phyloP scores from a whole-genome alignment of 805 yeast species.

The Starmerella stellata region DNA sequence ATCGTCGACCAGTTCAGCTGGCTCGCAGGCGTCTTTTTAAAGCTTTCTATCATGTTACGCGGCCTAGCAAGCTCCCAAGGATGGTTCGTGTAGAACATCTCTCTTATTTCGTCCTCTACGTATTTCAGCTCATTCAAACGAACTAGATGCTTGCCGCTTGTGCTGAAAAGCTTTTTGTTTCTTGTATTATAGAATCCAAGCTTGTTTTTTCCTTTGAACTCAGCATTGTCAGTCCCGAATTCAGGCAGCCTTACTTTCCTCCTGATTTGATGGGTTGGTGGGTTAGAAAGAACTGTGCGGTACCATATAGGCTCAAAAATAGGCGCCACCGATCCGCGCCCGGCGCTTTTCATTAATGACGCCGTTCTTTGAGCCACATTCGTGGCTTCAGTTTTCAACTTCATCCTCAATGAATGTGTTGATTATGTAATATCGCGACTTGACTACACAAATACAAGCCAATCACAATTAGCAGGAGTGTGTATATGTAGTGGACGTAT shows the following conservation, averaged over 20 bases:
- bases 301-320: conserved; percentile 73
- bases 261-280: conserved; percentile 52
- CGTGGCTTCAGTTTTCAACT: conserved; percentile 58
- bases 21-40: not conserved
- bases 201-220: conserved; percentile 9
- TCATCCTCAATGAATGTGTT: no score
- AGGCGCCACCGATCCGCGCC: conserved; percentile 21
- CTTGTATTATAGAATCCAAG: conserved; percentile 31
- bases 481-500: no score
- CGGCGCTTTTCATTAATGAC: conserved; percentile 48
- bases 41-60: conserved; percentile 57
- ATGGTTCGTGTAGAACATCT: conserved; percentile 72
- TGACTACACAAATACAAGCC: no score
- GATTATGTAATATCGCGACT: no score
- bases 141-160: conserved; percentile 26
- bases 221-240: conserved; percentile 4
- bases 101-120: conserved; percentile 66
- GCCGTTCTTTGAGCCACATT: conserved; percentile 68
- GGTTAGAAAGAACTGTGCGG: conserved; percentile 62
- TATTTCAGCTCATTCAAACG: conserved; percentile 38
- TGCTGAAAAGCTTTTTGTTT: conserved; percentile 21
- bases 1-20: conserved; percentile 59
- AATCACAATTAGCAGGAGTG: no score
- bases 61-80: conserved; percentile 98
- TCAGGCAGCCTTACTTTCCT: conserved; percentile 25